These are phyloP conservation scores for Fusarium napiforme DNA, from an alignment of 2,329 filamentous ascomycete species.

Conservation along the genomic window DNA sequence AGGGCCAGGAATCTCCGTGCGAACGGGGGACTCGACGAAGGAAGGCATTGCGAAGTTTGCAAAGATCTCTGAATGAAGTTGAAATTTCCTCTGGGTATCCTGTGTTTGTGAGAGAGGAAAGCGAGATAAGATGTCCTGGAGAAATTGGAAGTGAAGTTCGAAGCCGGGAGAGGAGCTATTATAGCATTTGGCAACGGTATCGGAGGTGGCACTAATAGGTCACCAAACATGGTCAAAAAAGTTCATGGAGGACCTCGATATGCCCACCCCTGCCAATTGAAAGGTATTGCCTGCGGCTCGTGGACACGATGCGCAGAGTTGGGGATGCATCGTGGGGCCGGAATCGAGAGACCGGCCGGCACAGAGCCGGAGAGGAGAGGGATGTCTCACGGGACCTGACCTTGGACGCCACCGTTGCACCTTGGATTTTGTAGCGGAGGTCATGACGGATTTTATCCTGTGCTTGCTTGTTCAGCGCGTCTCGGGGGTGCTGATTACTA, in stretches of 20 bases:
- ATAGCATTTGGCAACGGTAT: constrained; percentile 39
- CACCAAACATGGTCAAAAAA: constrained; percentile 21
- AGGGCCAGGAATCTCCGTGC: constrained; percentile 54
- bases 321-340: constrained; percentile 40
- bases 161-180: constrained; percentile 41
- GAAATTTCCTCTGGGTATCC: constrained; percentile 31
- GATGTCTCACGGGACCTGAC: constrained; percentile 39
- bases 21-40: constrained; percentile 48
- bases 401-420: constrained; percentile 29
- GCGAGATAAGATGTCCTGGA: constrained; percentile 31
- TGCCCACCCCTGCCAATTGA: constrained; percentile 16
- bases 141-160: constrained; percentile 23
- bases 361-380: constrained; percentile 36
- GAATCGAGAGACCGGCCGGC: constrained; percentile 43
- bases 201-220: constrained; percentile 29
- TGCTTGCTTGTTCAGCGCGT: neutral
- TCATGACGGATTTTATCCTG: neutral
- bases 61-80: constrained; percentile 7
- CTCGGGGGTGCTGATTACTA: neutral
- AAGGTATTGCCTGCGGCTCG: constrained; percentile 33
- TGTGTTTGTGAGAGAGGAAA: constrained; percentile 19
- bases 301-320: constrained; percentile 23
- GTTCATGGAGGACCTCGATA: constrained; percentile 33
- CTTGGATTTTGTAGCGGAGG: neutral
- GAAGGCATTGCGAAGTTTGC: constrained; percentile 47